Base-by-base conservation (phyloP, 768 basidiomycete species). In the Punctularia strigosozonata region DNA sequence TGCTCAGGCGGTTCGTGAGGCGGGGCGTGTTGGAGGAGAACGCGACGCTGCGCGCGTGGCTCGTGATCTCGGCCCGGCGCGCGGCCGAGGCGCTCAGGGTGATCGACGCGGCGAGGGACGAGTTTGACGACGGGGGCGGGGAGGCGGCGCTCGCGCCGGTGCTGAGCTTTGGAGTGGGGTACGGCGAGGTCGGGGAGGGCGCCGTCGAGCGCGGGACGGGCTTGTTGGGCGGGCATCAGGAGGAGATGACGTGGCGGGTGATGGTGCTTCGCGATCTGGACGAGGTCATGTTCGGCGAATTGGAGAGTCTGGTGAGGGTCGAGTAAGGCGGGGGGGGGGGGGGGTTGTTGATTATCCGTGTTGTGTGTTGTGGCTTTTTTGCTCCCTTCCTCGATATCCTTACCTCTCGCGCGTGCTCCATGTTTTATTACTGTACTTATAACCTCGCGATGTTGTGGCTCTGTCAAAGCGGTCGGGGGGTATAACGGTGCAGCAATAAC, bases 131-230 rank as follows among this genome's bases (percentile, higher is more conserved):
- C 4, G 65, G 77, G 3, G 75, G 79, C 45, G 57, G 75, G 15
- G 61, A 67, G 14, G 59, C 61, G 15, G 64, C 64, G 36, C n/a
- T n/a, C n/a, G n/a, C n/a, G n/a, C 69, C 84, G 4, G 71, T 73
- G 3, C 66, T 89, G 37, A 66, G 80, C 4, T 89, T 87, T 53
- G 86, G 85, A n/a, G 82, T 89, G 71, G 86, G 83, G 12, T 87
- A 80, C 50, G 75, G 80, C 1, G 87, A 87, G 52, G 68, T 72
- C 31, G 76, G 73, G 6, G 81, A 86, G 47, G 69, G 57, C 14
- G 64, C 64, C 7, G 60, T 69, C 34, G 84, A 89, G 55, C 75
- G 67, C 43, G 87, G 87, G 5, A 79, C 75, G 15, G 86, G 86
- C 2, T 56, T 89, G 39, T 62, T 87, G 23, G 82, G 77, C 38